Base-by-base conservation (phyloP, 768 basidiomycete genomes). In the Phanerochaete carnosa region DNA sequence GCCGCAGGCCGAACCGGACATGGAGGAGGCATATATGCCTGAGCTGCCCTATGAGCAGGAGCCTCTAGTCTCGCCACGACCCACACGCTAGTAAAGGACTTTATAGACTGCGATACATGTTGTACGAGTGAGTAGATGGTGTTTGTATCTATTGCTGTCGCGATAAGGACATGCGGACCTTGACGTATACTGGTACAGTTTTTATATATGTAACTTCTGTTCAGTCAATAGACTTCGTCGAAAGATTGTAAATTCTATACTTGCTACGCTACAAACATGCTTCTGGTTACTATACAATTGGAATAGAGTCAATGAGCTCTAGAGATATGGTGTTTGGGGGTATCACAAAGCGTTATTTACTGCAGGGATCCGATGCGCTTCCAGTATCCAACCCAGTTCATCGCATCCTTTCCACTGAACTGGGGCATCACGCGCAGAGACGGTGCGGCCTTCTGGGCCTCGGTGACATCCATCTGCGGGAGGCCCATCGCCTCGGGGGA, bases 401-500 rank as follows among this genome's bases (percentile, higher is more conserved):
- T 26, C 35, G 46, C 45, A 25, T 63, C 62, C 8, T 55, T 33
- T 25, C 30, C 62, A 11, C 45, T 29, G 28, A 56, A 29, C 47
- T 55, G 51, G 29, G 56, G 49, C 25, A 59, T 22, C 45, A 29
- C 26, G 29, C 35, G 39, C 39, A 59, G 58, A 7, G 58, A 59
- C 11, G 45, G 55, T 19, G 60, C 60, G 2, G 49, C 30, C 30
- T 45, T 15, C 61, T 59, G 57, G n/a, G 61, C 64, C 46, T 53
- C 37, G 11, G 47, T 57, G n/a, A 65, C 59, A 43, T 65, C 60
- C 26, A 64, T 45, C 54, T 61, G 62, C 15, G 62, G 61, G 2
- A 68, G 28, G n/a, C 46, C 57, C 55, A 64, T 56, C 39, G 61
- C 57, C 29, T 62, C 66, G 15, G 52, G 15, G 3, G 58, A 56